These are phyloP conservation scores for Ophiostoma angusticollis DNA, from an alignment of 2,329 filamentous ascomycete genomes.

Conservation along the genomic window DNA sequence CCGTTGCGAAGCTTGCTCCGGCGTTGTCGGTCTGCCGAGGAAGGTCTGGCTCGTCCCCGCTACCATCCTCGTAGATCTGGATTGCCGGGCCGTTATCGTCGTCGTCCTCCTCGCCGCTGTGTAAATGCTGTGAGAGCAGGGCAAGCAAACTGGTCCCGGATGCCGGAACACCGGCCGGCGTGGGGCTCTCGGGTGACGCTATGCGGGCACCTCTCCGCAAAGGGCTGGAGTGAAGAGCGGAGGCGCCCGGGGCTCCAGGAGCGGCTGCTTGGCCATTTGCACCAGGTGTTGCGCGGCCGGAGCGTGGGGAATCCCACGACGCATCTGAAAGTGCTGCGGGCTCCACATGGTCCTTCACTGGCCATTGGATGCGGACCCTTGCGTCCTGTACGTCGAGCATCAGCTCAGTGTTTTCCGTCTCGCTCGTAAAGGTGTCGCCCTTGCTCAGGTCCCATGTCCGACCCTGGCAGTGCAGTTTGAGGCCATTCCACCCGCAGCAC, in stretches of 20 bases:
- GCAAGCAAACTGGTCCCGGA: constrained; percentile 31
- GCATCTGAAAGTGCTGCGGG: constrained; percentile 47
- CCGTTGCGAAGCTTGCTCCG: constrained; percentile 36
- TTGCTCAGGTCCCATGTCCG: constrained; percentile 76
- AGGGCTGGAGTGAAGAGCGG: constrained; percentile 45
- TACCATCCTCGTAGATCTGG: constrained; percentile 62
- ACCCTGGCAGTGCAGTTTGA: constrained; percentile 84
- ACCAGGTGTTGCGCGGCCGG: constrained; percentile 8
- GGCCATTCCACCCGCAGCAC: constrained; percentile 91
- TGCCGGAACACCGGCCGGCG: constrained; percentile 31
- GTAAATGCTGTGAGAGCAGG: constrained; percentile 26
- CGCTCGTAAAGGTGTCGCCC: constrained; percentile 79
- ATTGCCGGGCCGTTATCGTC: constrained; percentile 31
- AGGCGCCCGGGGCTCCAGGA: constrained; percentile 13
- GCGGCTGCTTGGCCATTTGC: constrained; percentile 16
- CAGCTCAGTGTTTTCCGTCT: constrained; percentile 77
- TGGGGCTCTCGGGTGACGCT: constrained; percentile 61
- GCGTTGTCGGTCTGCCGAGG: constrained; percentile 21
- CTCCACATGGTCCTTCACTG: constrained; percentile 35
- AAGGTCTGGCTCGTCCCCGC: constrained; percentile 39
- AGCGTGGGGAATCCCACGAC: constrained; percentile 52
- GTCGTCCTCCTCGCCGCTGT: constrained; percentile 16
- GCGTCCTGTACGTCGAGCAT: constrained; percentile 93
- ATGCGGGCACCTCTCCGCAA: constrained; percentile 45
- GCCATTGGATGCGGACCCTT: constrained; percentile 83